Base-by-base conservation (phyloP, 352 stramenopile genomes). In the Globisporangium polare region DNA sequence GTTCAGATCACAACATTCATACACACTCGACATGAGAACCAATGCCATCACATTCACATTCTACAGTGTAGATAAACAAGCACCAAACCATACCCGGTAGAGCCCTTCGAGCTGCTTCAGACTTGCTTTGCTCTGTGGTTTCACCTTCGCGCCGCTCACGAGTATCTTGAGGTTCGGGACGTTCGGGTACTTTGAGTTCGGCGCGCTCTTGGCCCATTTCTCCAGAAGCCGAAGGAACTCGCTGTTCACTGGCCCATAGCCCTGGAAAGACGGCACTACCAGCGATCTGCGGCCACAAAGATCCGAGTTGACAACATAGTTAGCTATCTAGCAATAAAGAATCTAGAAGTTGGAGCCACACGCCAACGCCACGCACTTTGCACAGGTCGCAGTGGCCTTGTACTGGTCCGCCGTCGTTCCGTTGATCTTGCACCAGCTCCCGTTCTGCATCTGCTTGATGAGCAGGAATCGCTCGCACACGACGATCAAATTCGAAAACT, bases 301-400 rank as follows among this genome's bases (percentile, higher is more conserved):
- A 45, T 33, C 18, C 7, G 15, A n/a, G 22, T 35, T 35, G 29
- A 35, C 29, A 39, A 52, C 22, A 31, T 29, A n/a, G 22, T 52
- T 22, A 52, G 22, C 22, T 27, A 18, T n/a, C 13, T 50, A 35
- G 29, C 29, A 43, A 13, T 18, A n/a, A 18, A 13, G n/a, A n/a
- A n/a, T n/a, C n/a, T n/a, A n/a, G n/a, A n/a, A n/a, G n/a, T n/a
- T n/a, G n/a, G n/a, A n/a, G n/a, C n/a, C n/a, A n/a, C n/a, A n/a
- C n/a, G n/a, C n/a, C n/a, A n/a, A n/a, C n/a, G n/a, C n/a, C 24
- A 80, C 80, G 65, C 74, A 94, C 85, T 92, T 95, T 4, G 86
- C 72, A 54, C 86, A 95, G 4, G 78, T 83, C 27, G 89, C 80
- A 1, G 86, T 95, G 2, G 84, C 69, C 53, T 95, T 95, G 72